These are phyloP conservation scores for Cryptosporidium tyzzeri DNA, from an alignment of 169 alveolate genomes.

Conservation along the genomic window DNA sequence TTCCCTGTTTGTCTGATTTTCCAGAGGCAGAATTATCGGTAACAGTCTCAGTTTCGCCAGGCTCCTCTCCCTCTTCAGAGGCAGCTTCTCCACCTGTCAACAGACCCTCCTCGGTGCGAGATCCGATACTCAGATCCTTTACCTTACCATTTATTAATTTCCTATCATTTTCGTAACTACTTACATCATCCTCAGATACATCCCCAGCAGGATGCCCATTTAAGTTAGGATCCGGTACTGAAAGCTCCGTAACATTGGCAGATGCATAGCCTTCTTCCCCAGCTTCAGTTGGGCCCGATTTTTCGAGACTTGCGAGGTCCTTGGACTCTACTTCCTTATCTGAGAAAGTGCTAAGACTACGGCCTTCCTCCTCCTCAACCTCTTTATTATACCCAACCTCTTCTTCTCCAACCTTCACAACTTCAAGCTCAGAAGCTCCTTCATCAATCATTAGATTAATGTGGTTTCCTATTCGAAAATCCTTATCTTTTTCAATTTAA, in stretches of 20 bases:
- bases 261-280: constrained; percentile 20
- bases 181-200: constrained; percentile 17
- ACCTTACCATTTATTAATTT: constrained; percentile 39
- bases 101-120: constrained; percentile 36
- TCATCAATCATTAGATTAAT: constrained; percentile 69
- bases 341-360: constrained; percentile 63
- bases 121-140: constrained; percentile 29
- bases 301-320: constrained; percentile 42
- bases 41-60: constrained; percentile 16
- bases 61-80: constrained; percentile 65
- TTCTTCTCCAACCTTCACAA: constrained; percentile 31
- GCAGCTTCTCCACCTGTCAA: constrained; percentile 16
- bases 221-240: not conserved
- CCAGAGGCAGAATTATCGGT: not conserved
- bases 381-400: constrained; percentile 50
- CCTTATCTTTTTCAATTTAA: constrained; percentile 39
- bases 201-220: constrained; percentile 20
- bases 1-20: constrained; percentile 19
- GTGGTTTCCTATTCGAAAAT: constrained; percentile 43
- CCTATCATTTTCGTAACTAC: constrained; percentile 15
- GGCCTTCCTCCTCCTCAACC: constrained; percentile 73
- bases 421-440: constrained; percentile 71
- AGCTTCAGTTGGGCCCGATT: constrained; percentile 23
- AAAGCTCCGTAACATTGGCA: not conserved
- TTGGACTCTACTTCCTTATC: constrained; percentile 67